Conservation (phyloP, 257 asterid species). For the Gentiana dahurica region DNA sequence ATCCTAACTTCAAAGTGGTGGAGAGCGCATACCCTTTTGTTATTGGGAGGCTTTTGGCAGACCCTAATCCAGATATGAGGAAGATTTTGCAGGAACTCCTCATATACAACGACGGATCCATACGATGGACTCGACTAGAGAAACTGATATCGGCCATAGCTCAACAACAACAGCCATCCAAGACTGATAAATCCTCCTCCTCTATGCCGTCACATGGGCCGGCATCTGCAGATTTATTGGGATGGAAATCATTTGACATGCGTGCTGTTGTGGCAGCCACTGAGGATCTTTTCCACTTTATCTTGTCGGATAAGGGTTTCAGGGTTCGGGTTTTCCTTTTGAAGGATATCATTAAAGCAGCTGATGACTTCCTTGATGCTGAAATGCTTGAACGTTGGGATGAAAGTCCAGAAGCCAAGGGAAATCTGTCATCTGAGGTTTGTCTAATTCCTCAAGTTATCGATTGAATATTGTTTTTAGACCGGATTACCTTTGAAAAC, state of each 20-base stretch:
- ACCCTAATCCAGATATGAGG: conserved; percentile 97
- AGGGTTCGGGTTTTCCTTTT: conserved; percentile 75
- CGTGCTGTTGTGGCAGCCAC: conserved; percentile 84
- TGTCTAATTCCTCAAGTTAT: conserved; percentile 6
- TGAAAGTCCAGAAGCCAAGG: conserved; percentile 22
- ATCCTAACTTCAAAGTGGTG: conserved; percentile 90
- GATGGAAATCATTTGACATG: conserved; percentile 41
- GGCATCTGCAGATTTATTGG: conserved; percentile 24
- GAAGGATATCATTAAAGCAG: conserved; percentile 61
- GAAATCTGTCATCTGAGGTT: conserved; percentile 39
- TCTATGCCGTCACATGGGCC: conserved; percentile 5
- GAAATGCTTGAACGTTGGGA: conserved; percentile 31
- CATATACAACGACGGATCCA: conserved; percentile 82
- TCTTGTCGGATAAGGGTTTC: conserved; percentile 72
- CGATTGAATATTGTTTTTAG: too few species aligned
- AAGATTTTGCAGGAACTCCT: conserved; percentile 85
- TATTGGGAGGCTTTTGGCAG: conserved; percentile 76
- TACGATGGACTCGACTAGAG: conserved; percentile 94
- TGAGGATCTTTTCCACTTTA: conserved; percentile 78
- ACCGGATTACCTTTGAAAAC: too few species aligned
- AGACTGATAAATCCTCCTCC: conserved; percentile 23
- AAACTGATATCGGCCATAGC: conserved; percentile 81
- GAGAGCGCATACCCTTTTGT: conserved; percentile 99
- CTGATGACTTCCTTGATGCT: conserved; percentile 49
- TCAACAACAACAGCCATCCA: conserved; percentile 39